Evolutionary conservation across 176 grass and related monocot genomes (phyloP).

Genomic region (Pontederia crassipes): DNA sequence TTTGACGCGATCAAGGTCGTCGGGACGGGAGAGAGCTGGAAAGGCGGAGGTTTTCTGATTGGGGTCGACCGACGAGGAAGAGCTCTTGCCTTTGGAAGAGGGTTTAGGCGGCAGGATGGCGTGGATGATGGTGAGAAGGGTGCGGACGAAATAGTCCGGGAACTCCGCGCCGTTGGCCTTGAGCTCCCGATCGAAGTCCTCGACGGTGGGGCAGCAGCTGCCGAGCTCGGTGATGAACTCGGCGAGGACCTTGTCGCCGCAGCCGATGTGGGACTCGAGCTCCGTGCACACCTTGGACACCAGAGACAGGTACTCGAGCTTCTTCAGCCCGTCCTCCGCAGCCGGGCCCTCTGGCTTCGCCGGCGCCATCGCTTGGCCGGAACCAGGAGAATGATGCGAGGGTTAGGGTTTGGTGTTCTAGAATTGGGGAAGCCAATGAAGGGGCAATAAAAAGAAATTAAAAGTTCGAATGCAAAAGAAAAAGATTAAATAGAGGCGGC

Average conservation of each 20-base stretch:
- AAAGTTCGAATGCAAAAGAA: no score
- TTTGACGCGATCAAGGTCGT: conserved; percentile 51
- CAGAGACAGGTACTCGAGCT: conserved; percentile 63
- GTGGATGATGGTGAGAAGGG: conserved; percentile 73
- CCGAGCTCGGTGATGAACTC: conserved; percentile 76
- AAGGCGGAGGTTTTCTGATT: conserved; percentile 24
- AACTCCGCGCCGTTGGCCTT: conserved; percentile 56
- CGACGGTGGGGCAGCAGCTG: conserved; percentile 33
- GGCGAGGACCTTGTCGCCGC: conserved; percentile 68
- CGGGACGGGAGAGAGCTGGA: conserved; percentile 49
- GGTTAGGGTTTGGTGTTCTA: neutral
- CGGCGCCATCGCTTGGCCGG: conserved; percentile 12
- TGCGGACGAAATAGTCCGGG: conserved; percentile 72
- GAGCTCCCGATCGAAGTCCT: conserved; percentile 49
- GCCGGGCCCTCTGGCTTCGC: conserved; percentile 14
- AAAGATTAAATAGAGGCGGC: no score
- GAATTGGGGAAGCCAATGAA: no score
- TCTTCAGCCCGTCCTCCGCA: conserved; percentile 34
- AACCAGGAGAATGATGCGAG: neutral
- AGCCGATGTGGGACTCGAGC: conserved; percentile 65
- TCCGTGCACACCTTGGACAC: conserved; percentile 67
- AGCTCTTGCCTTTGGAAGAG: conserved; percentile 22
- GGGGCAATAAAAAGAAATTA: no score
- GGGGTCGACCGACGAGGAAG: neutral
- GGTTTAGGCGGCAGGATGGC: conserved; percentile 65